Evolutionary conservation across 2,329 filamentous ascomycete genomes (phyloP).

Genomic region (Ophiostoma pallidulum): DNA sequence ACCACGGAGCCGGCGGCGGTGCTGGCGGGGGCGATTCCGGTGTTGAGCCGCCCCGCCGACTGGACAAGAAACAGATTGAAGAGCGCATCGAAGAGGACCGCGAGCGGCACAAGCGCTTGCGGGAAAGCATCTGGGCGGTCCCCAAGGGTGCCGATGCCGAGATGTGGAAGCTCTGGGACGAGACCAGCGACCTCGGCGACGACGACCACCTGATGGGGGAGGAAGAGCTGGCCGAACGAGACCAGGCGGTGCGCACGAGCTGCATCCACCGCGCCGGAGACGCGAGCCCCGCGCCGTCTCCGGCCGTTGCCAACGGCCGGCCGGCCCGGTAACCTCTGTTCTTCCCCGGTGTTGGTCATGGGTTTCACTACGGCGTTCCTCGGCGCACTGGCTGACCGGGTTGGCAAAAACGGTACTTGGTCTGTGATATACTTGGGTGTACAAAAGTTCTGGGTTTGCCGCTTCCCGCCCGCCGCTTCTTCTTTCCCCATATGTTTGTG

Average conservation of each 20-base stretch:
- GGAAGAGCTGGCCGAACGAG: conserved; percentile 57
- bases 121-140: conserved; percentile 91
- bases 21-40: conserved; percentile 22
- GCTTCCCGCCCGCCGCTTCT: too few species aligned
- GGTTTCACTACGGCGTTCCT: neutral
- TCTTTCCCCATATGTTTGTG: too few species aligned
- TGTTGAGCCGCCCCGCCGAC: conserved; percentile 23
- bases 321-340: neutral
- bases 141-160: conserved; percentile 57
- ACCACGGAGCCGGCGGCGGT: conserved; percentile 19
- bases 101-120: conserved; percentile 81
- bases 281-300: too few species aligned
- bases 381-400: neutral
- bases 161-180: conserved; percentile 74
- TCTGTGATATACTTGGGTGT: too few species aligned
- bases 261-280: conserved; percentile 29
- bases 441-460: too few species aligned
- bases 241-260: conserved; percentile 25
- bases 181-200: conserved; percentile 75
- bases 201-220: conserved; percentile 71
- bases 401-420: too few species aligned
- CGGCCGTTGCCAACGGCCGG: conserved; percentile 13
- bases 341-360: neutral
- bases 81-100: conserved; percentile 95
- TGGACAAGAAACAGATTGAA: conserved; percentile 85